Evolutionary conservation across 345 rosid genomes (phyloP), one percentile per base, ranked within the genome.

Genomic region (Syzygium aqueum): DNA sequence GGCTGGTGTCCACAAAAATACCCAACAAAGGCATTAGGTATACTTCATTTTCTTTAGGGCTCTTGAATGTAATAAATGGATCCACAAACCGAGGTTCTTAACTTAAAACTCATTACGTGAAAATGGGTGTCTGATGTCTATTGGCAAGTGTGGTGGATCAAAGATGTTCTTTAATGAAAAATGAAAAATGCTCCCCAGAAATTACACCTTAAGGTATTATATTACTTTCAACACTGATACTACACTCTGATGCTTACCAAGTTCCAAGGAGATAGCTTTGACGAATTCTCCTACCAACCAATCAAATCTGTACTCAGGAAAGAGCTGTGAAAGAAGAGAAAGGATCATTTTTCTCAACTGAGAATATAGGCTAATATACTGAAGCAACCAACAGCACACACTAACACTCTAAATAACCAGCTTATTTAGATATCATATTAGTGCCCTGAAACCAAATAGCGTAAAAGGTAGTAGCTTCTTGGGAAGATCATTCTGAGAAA

Each of bases 241-340:
- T 73, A 23, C 28, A 87, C 67, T 46, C 27, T 80, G 86, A 86
- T 86, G 91, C 99, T 93, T 82, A 95, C 99, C 98, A 88, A 96
- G 98, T 91, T 97, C 99, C 89, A 88, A 85, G 85, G 97, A 92
- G 87, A 96, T 90, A 83, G 95, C 87, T 90, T 91, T 87, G 52
- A 91, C 87, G 85, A 97, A 97, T 89, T 96, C 98, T 88, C 93
- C 85, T 61, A 97, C 94, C 93, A 97, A 91, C 94, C 96, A 94
- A 51, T 89, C 94, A 90, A 96, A 97, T 89, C 96, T 92, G 91
- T 95, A 97, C 89, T 96, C 96, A 23, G 98, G 98, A 87, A 94
- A 95, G 84, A 94, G 89, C 98, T 96, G 94, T 59, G 2, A 87
- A 90, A n/a, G 86, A 88, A 84, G 88, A 87, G n/a, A 63, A 87